Percentiles rank a stretch among this genome's conserved stretches.
These are phyloP conservation scores for Dendrothele bispora DNA, from an alignment of 768 basidiomycete species.

Conservation along the genomic window DNA sequence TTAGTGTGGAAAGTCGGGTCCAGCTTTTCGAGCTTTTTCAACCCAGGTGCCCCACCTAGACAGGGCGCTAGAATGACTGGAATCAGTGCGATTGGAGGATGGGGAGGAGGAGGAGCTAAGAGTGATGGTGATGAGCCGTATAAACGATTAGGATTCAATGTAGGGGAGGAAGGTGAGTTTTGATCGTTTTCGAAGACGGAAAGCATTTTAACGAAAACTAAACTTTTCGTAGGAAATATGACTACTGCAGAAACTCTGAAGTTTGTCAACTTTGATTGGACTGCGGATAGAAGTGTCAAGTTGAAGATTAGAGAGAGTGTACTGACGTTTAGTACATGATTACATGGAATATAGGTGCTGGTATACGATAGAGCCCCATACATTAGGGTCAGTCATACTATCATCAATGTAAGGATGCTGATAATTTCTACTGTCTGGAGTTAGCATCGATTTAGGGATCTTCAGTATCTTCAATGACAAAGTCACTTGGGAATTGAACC, in stretches of 20 bases:
- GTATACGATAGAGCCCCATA: too few species aligned
- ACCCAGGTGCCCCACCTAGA: constrained; percentile 86
- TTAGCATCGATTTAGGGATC: too few species aligned
- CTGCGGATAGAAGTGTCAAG: constrained; percentile 77
- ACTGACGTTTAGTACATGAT: constrained; percentile 81
- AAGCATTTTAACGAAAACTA: background rate
- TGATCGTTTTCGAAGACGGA: background rate
- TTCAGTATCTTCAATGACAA: too few species aligned
- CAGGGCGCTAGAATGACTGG: too few species aligned
- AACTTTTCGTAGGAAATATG: constrained; percentile 33
- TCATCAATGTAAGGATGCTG: too few species aligned
- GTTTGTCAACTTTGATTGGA: constrained; percentile 82
- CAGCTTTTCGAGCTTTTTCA: constrained; percentile 87
- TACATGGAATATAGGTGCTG: too few species aligned
- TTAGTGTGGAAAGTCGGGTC: constrained; percentile 96
- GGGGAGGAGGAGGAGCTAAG: too few species aligned
- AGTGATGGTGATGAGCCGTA: constrained; percentile 80
- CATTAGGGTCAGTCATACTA: too few species aligned
- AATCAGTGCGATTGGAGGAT: too few species aligned
- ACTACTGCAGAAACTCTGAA: constrained; percentile 61
- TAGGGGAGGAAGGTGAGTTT: constrained; percentile 77
- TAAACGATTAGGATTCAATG: constrained; percentile 83
- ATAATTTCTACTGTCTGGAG: too few species aligned
- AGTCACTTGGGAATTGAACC: too few species aligned
- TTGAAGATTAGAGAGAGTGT: constrained; percentile 80